Evolutionary conservation across 768 basidiomycete genomes (phyloP).

Genomic region (Naganishia antarctica): DNA sequence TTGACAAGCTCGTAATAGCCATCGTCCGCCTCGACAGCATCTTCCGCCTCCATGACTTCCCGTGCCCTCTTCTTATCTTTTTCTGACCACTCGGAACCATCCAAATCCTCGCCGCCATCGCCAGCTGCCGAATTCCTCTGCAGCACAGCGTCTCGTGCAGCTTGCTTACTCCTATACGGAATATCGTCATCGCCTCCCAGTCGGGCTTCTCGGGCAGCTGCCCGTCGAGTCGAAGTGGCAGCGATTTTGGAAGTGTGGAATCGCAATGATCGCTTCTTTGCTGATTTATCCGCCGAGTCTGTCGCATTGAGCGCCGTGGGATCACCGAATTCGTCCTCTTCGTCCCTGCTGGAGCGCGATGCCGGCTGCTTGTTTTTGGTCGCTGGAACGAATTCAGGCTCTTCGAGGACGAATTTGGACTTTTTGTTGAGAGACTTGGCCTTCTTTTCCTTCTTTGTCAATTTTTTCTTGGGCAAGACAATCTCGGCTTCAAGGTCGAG

Average conservation of each 20-base stretch:
- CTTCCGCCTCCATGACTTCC: constrained; percentile 36
- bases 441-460: constrained; percentile 30
- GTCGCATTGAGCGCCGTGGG: constrained; percentile 61
- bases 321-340: constrained; percentile 64
- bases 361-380: constrained; percentile 23
- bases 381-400: constrained; percentile 63
- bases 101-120: constrained; percentile 46
- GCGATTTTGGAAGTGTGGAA: constrained; percentile 94
- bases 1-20: constrained; percentile 91
- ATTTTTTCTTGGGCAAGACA: constrained; percentile 30
- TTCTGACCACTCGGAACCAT: constrained; percentile 51
- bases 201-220: constrained; percentile 65
- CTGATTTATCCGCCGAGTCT: constrained; percentile 77
- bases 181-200: constrained; percentile 91
- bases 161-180: constrained; percentile 71
- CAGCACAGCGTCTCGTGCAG: constrained; percentile 47
- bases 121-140: constrained; percentile 51
- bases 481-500: constrained; percentile 23
- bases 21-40: constrained; percentile 53
- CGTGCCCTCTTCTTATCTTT: constrained; percentile 51
- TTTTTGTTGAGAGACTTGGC: constrained; percentile 52
- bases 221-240: constrained; percentile 67
- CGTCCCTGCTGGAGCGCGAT: constrained; percentile 30
- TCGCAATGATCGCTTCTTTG: constrained; percentile 72
- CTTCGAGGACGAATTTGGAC: constrained; percentile 55